Evolutionary conservation across 1,284 basidiomycete species (phyloP).

Genomic region (Neotropicomus parvogracilis): DNA sequence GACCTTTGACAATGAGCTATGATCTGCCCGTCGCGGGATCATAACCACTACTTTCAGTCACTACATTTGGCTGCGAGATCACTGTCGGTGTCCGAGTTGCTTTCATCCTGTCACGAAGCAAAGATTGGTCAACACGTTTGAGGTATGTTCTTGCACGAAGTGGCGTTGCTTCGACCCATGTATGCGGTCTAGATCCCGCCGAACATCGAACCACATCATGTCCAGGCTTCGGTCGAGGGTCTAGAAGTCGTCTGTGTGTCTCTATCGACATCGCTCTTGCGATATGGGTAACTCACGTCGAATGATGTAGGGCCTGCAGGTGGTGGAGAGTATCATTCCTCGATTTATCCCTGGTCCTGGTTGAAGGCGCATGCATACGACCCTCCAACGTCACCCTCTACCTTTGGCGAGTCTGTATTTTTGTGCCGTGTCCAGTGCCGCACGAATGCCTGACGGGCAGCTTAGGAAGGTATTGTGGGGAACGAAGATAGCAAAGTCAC

Average conservation of each 20-base stretch:
- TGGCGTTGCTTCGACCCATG: constrained; percentile 1
- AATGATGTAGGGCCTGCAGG: constrained; percentile 54
- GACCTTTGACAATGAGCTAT: neutral
- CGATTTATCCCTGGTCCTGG: constrained; percentile 87
- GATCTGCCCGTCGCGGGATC: neutral
- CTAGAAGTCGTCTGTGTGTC: constrained; percentile 61
- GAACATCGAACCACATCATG: constrained; percentile 64
- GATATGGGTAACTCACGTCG: constrained; percentile 6
- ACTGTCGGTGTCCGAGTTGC: constrained; percentile 86
- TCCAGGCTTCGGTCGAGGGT: constrained; percentile 61
- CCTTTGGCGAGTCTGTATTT: constrained; percentile 40
- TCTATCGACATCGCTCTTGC: neutral
- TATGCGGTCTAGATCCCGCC: constrained; percentile 59
- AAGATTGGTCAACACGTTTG: constrained; percentile 80
- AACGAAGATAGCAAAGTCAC: constrained; percentile 67
- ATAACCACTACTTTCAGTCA: constrained; percentile 43
- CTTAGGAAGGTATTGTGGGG: constrained; percentile 79
- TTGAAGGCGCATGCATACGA: constrained; percentile 73
- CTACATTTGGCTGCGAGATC: constrained; percentile 74
- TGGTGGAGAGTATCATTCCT: constrained; percentile 53
- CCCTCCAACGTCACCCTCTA: constrained; percentile 38
- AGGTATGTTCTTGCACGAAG: constrained; percentile 42
- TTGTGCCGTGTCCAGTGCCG: neutral
- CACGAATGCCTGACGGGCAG: neutral
- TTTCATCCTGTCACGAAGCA: constrained; percentile 92